Evolutionary conservation across 441 rosid genomes (phyloP).

Genomic region (Erodium moschatum): DNA sequence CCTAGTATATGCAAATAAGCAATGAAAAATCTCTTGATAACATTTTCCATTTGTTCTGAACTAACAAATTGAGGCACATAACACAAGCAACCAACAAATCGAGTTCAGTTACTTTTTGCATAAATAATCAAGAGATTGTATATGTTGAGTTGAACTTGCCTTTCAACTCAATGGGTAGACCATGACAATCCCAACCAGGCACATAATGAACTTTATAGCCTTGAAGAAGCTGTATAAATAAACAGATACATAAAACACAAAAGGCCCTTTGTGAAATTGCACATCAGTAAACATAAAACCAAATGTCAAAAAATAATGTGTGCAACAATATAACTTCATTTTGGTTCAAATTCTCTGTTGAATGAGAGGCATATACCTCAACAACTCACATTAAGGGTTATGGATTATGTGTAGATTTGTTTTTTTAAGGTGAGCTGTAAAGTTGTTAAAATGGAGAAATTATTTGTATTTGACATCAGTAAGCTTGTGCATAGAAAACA

Average conservation of each 20-base stretch:
- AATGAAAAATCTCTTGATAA: background rate
- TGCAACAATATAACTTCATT: background rate
- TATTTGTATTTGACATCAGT: too few species aligned
- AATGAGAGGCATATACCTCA: too few species aligned
- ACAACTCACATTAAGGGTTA: too few species aligned
- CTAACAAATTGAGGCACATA: conserved; percentile 1
- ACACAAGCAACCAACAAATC: conserved; percentile 2
- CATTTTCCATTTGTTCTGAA: conserved; percentile 5
- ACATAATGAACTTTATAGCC: conserved; percentile 74
- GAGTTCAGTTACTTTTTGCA: background rate
- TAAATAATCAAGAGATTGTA: background rate
- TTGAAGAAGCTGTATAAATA: conserved; percentile 66
- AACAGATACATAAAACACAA: conserved; percentile 15
- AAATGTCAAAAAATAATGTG: conserved; percentile 1
- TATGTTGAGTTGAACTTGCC: conserved; percentile 37
- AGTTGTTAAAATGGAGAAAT: too few species aligned
- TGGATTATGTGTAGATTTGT: too few species aligned
- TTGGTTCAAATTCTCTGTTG: background rate
- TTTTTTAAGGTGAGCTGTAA: too few species aligned
- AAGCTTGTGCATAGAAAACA: too few species aligned
- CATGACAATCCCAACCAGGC: conserved; percentile 99
- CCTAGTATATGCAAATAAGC: background rate
- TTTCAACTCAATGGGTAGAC: conserved; percentile 95
- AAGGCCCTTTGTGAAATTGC: conserved; percentile 10
- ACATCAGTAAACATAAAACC: conserved; percentile 3